Percentiles rank a stretch among this genome's conserved stretches.
Conservation (phyloP, 2,329 filamentous ascomycete genomes). For the Trichoderma afroharzianum region DNA sequence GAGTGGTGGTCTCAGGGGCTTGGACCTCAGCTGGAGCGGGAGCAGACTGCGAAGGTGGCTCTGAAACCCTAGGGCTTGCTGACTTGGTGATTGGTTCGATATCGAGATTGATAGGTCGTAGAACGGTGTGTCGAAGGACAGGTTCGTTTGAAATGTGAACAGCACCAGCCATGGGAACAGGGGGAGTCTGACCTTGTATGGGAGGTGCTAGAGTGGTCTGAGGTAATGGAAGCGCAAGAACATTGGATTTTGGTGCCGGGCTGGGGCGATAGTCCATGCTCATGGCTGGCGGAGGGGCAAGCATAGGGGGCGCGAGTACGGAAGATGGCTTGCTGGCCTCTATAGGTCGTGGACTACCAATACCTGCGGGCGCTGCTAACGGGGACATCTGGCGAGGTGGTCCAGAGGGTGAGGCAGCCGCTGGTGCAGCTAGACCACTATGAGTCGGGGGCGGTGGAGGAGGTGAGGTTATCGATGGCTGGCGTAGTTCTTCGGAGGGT, state of each 20-base stretch:
- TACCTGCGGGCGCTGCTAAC: conserved; percentile 22
- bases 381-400: conserved; percentile 11
- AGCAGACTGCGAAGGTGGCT: conserved; percentile 7
- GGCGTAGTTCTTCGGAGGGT: not conserved
- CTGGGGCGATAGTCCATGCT: conserved; percentile 22
- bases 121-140: not conserved
- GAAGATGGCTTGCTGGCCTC: conserved; percentile 28
- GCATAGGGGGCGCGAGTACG: conserved; percentile 38
- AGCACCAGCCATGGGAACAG: not conserved
- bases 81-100: not conserved
- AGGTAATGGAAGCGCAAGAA: conserved; percentile 43
- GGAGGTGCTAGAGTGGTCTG: conserved; percentile 23
- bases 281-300: conserved; percentile 35
- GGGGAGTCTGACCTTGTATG: not conserved
- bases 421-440: conserved; percentile 20
- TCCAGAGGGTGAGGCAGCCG: conserved; percentile 18
- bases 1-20: conserved; percentile 32
- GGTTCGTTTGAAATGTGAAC: not conserved
- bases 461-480: conserved; percentile 23
- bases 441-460: conserved; percentile 19
- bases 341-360: conserved; percentile 24
- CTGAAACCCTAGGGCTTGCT: conserved; percentile 13
- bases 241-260: conserved; percentile 37
- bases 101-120: not conserved
- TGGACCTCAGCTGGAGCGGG: not conserved